phyloP scores from a whole-genome alignment of 202 grass and related monocot genomes.

The Zoysia matrella region DNA sequence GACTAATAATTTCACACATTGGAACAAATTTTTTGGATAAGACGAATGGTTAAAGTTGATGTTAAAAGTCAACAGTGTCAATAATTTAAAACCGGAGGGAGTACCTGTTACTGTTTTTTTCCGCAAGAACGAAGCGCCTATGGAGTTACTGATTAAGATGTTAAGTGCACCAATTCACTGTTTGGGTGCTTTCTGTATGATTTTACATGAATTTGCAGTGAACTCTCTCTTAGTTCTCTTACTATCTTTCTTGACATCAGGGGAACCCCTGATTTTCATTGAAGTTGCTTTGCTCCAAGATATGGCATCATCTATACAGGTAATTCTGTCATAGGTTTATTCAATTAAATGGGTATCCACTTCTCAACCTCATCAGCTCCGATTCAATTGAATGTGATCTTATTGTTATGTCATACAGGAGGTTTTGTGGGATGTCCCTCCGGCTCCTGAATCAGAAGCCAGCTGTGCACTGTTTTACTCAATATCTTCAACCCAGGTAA shows the following conservation, averaged over 20 bases:
- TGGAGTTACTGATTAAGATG: not conserved
- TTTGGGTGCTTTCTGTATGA: not conserved
- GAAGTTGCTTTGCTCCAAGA: slow-evolving; percentile 93
- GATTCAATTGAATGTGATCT: no score
- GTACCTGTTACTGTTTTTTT: not conserved
- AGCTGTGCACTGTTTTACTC: slow-evolving; percentile 92
- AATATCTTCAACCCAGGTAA: slow-evolving; percentile 96
- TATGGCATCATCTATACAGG: slow-evolving; percentile 88
- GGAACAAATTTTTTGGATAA: no score
- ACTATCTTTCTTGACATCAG: slow-evolving; percentile 45
- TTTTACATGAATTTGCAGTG: not conserved
- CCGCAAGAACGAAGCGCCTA: not conserved
- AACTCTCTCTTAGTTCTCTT: slow-evolving; percentile 17
- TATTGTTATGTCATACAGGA: slow-evolving; percentile 51
- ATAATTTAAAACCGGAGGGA: no score
- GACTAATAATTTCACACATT: no score
- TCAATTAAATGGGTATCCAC: slow-evolving; percentile 22
- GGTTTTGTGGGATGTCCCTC: slow-evolving; percentile 90
- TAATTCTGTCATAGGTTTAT: slow-evolving; percentile 38
- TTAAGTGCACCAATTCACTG: not conserved
- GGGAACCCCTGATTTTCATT: slow-evolving; percentile 95
- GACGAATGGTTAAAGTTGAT: no score
- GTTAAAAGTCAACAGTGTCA: no score
- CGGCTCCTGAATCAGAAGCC: slow-evolving; percentile 81
- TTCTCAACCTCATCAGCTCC: not conserved